These are phyloP conservation scores for Pleurotus giganteus DNA, from an alignment of 768 basidiomycete species.

Conservation along the genomic window DNA sequence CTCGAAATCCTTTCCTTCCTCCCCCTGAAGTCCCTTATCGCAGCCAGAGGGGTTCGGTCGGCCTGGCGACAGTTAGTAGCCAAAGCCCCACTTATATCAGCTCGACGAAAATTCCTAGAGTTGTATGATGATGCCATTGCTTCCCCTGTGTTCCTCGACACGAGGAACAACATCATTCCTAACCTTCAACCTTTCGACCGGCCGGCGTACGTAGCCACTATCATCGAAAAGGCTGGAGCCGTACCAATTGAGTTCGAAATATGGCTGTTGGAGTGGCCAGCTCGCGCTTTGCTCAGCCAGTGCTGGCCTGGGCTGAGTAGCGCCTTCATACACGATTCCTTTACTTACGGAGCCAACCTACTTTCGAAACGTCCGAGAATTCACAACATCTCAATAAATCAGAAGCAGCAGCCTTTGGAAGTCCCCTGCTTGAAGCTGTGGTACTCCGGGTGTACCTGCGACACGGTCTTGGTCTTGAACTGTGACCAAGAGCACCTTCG, in stretches of 20 bases:
- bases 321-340: neutral
- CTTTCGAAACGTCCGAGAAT: neutral
- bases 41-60: neutral
- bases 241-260: conserved; percentile 6
- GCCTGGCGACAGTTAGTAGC: conserved; percentile 2
- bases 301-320: conserved; percentile 2
- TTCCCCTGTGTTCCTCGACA: conserved; percentile 2
- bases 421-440: neutral
- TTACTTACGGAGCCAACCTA: neutral
- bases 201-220: neutral
- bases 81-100: conserved; percentile 1
- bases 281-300: conserved; percentile 2
- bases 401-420: neutral
- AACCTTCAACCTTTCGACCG: conserved; percentile 4
- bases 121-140: conserved; percentile 2
- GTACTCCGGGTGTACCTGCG: no score
- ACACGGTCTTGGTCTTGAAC: no score
- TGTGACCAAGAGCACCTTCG: no score
- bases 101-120: conserved; percentile 2
- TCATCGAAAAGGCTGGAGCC: neutral
- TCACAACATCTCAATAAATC: neutral
- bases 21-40: conserved; percentile 9
- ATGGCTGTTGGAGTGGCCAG: conserved; percentile 10
- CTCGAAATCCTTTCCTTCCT: conserved; percentile 8
- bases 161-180: neutral